Evolutionary conservation across 2,329 filamentous ascomycete species (phyloP).

Genomic region (Eutypa lata): DNA sequence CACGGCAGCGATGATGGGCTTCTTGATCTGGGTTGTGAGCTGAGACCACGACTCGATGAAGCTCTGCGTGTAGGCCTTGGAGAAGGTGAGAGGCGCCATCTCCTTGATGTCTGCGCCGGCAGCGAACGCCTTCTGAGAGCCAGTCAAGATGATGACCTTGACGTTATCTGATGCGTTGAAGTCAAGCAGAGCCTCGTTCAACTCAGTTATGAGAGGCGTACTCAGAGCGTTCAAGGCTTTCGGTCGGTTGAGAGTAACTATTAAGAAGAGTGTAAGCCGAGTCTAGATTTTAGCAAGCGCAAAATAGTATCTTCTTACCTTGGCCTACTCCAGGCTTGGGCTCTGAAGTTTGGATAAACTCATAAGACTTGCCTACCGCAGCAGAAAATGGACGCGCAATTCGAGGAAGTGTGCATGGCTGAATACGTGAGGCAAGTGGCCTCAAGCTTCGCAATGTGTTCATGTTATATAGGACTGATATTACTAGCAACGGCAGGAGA

Average conservation of each 20-base stretch:
- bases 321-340: constrained; percentile 88
- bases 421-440: constrained; percentile 59
- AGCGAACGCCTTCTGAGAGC: constrained; percentile 85
- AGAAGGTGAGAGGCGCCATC: constrained; percentile 91
- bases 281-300: neutral
- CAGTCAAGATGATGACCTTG: constrained; percentile 79
- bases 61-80: constrained; percentile 79
- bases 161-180: constrained; percentile 70
- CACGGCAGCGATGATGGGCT: constrained; percentile 90
- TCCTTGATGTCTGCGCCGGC: constrained; percentile 99
- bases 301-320: constrained; percentile 47
- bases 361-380: constrained; percentile 53
- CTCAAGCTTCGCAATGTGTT: constrained; percentile 56
- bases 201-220: constrained; percentile 84
- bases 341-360: constrained; percentile 77
- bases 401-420: constrained; percentile 54
- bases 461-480: constrained; percentile 31
- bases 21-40: constrained; percentile 80
- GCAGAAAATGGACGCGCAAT: constrained; percentile 52
- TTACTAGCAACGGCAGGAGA: too few relatives aligned
- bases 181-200: constrained; percentile 72
- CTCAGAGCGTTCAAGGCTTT: constrained; percentile 94
- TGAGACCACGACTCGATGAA: constrained; percentile 96
- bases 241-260: constrained; percentile 90
- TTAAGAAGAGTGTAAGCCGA: constrained; percentile 7